phyloP scores from a whole-genome alignment of 176 grass and related monocot species.

The Lolium multiflorum region DNA sequence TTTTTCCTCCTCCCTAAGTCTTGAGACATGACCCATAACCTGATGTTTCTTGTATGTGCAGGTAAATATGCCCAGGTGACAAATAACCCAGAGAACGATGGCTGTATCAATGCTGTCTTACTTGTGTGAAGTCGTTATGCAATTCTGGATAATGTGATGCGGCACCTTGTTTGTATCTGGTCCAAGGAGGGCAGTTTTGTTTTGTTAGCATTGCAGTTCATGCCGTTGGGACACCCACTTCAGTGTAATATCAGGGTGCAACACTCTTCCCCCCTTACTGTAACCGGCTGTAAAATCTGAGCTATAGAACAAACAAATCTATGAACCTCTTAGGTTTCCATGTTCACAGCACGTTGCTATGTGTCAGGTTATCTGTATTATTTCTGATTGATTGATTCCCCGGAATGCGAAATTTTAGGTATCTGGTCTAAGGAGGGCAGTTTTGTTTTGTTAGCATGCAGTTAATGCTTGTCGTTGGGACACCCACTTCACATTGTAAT shows the following conservation, averaged over 20 bases:
- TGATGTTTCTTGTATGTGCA: conserved; percentile 47
- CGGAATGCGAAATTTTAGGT: too few relatives aligned
- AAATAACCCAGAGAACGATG: conserved; percentile 92
- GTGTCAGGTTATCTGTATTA: too few relatives aligned
- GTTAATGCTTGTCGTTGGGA: not conserved
- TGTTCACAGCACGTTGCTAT: not conserved
- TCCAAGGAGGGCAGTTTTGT: conserved; percentile 1
- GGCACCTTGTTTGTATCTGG: not conserved
- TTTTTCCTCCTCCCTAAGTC: not conserved
- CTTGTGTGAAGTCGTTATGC: conserved; percentile 55
- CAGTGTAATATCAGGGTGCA: not conserved
- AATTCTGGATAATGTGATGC: not conserved
- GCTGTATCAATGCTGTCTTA: conserved; percentile 89
- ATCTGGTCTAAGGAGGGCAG: not conserved
- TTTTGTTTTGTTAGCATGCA: conserved; percentile 8
- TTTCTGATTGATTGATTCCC: too few relatives aligned
- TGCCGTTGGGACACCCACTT: not conserved
- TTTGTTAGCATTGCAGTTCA: not conserved
- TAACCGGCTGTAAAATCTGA: not conserved
- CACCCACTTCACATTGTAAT: not conserved
- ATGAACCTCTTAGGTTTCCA: not conserved
- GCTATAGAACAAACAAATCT: not conserved
- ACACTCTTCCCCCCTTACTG: not conserved
- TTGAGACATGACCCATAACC: conserved; percentile 15
- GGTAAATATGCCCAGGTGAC: conserved; percentile 95